Evolutionary conservation across 495 filamentous ascomycete genomes (phyloP), one percentile per base, ranked within the genome.

Genomic region (Lentithecium fluviatile): DNA sequence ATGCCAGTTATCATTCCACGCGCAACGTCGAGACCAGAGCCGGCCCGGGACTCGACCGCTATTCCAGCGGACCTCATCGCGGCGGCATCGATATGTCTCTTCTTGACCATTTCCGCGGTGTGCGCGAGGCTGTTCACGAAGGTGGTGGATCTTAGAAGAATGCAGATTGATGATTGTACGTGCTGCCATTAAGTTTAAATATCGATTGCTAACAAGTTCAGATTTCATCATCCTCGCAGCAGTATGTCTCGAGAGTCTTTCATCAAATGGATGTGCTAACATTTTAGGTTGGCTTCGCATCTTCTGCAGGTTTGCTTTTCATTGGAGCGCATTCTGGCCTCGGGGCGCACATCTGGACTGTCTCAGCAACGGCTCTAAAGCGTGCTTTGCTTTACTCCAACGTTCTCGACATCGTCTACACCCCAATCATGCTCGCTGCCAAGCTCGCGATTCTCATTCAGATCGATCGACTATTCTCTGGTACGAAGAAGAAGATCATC

Each of bases 161-260:
- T 67, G 8, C 58, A 52, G 15, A 51, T 54, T 54, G 67, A 71
- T 37, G 67, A 69, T 46, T 69, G 66, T 67, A 54, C 3, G 52
- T 54, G 11, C 25, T 12, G 20, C 15, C 2, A 29, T 13, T 4
- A n/a, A 5, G 32, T 23, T 3, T 29, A 15, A 25, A 6, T 3
- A 20, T 10, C 1, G 36, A 15, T 15, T 40, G 23, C 34, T 54
- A 23, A 47, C 40, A 61, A 8, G 2, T 15, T 13, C 11, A 15
- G 19, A 45, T 50, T 6, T 29, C 4, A 38, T 42, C 6, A 13
- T 34, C 11, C 20, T 60, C 15, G 13, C 55, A 45, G 12, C 4
- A 19, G 57, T 60, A 60, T 40, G 56, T 26, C 2, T n/a, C n/a
- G n/a, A n/a, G 7, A 8, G 11, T 8, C 45, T 25, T n/a, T 12